Base-by-base conservation (phyloP, 352 stramenopile genomes). In the Thalassiosira oceanica region DNA sequence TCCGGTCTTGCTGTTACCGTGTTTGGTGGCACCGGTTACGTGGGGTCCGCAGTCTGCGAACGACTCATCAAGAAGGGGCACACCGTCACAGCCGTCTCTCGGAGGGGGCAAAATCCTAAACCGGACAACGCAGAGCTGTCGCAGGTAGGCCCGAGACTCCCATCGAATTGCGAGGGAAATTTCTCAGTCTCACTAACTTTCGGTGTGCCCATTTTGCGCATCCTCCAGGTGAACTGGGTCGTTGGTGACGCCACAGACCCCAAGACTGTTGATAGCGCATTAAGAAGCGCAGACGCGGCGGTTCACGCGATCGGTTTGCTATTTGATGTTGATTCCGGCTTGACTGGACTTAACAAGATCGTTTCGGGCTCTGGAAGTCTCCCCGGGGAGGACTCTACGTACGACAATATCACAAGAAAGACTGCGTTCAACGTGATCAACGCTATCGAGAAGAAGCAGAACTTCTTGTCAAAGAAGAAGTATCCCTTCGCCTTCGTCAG, bases 361-460 rank as follows among this genome's bases (percentile, higher is more conserved):
- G 81, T 83, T 1, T 83, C 62, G 7, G 84, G 84, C 21, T 80
- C 60, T 20, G 79, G 77, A 41, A 88, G 79, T n/a, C 24, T 87
- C 8, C 81, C 81, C 23, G 74, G 80, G 26, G 31, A 64, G 1
- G 31, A 61, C 8, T 86, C 76, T 0, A 85, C 84, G 2, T 91
- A 91, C 53, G 84, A 91, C 57, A 66, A 57, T 54, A 89, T 91
- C 60, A 90, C 82, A 1, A 61, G 80, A 13, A 56, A 66, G 3
- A 89, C 84, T 0, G 78, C 74, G 1, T 90, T 92, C 56, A 86
- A 89, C 51, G 82, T 83, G 0, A 86, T 92, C 20, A 60, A 92
- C 33, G 44, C 65, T 20, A 77, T 76, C 16, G 75, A 72, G 44
- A 62, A 67, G 61, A 78, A 75, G 21, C 66, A 74, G 29, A 57